Evolutionary conservation across 2,329 filamentous ascomycete genomes (phyloP).

Genomic region (Aspergillus sp.): DNA sequence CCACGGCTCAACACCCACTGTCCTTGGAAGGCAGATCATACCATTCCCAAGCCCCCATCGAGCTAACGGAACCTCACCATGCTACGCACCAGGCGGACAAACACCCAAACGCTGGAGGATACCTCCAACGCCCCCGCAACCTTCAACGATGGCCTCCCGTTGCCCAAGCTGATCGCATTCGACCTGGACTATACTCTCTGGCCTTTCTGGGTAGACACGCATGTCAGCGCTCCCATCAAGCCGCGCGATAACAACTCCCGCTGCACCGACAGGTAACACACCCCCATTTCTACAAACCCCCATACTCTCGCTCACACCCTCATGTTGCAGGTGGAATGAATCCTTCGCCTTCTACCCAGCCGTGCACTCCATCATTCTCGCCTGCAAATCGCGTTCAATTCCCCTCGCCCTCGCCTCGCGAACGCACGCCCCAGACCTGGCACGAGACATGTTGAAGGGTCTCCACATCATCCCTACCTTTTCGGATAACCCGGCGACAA

Average conservation of each 20-base stretch:
- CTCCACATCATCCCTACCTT: conserved; percentile 58
- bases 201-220: conserved; percentile 98
- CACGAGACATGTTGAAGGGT: conserved; percentile 73
- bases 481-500: conserved; percentile 37
- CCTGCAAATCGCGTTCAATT: conserved; percentile 55
- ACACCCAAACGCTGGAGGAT: conserved; percentile 33
- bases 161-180: conserved; percentile 84
- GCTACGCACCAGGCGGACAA: conserved; percentile 34
- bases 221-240: conserved; percentile 73
- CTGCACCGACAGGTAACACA: conserved; percentile 39
- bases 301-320: conserved; percentile 1
- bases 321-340: conserved; percentile 53
- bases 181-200: conserved; percentile 98
- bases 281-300: neutral
- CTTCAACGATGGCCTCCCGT: conserved; percentile 64
- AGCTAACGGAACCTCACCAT: conserved; percentile 16
- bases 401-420: conserved; percentile 73
- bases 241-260: conserved; percentile 53
- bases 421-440: conserved; percentile 75
- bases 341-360: conserved; percentile 68
- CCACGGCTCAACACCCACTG: neutral
- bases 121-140: conserved; percentile 48
- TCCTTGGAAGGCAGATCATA: neutral
- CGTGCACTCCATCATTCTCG: conserved; percentile 64
- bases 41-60: too few relatives aligned